Conservation (phyloP, 345 rosid species). For the Arabis alpina region DNA sequence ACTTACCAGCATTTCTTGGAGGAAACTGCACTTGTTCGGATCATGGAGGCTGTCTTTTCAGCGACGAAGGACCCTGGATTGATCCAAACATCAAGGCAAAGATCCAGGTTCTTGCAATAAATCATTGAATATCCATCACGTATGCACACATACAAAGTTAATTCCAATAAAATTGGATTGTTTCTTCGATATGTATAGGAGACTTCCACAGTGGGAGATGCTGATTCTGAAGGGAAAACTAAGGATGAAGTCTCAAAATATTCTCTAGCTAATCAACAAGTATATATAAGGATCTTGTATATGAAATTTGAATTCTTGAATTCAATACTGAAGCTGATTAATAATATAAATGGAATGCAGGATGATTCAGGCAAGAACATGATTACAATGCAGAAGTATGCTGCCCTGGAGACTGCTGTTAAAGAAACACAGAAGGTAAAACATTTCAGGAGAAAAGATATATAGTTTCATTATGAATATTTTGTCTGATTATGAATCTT, state of each 20-base stretch:
- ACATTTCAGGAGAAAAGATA: neutral
- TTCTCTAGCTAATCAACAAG: conserved; percentile 3
- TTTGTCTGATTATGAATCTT: neutral
- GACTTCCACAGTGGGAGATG: conserved; percentile 13
- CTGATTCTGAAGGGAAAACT: conserved; percentile 19
- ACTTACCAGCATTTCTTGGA: conserved; percentile 92
- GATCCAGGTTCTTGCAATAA: conserved; percentile 25
- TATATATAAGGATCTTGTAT: conserved; percentile 5
- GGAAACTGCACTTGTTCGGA: conserved; percentile 78
- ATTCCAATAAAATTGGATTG: neutral
- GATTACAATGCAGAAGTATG: conserved; percentile 17
- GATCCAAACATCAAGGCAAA: conserved; percentile 68
- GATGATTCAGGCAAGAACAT: conserved; percentile 3
- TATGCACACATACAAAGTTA: neutral
- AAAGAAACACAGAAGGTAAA: conserved; percentile 29
- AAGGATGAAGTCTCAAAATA: conserved; percentile 23
- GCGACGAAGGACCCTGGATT: conserved; percentile 90
- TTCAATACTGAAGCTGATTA: neutral
- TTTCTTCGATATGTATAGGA: neutral
- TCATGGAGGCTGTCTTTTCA: conserved; percentile 84
- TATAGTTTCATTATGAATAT: no score
- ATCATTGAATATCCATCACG: neutral
- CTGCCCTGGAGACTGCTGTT: conserved; percentile 19
- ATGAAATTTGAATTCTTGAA: conserved; percentile 1
- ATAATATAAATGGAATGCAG: conserved; percentile 25